phyloP scores from a whole-genome alignment of 176 grass and related monocot genomes.

The Canna indica region DNA sequence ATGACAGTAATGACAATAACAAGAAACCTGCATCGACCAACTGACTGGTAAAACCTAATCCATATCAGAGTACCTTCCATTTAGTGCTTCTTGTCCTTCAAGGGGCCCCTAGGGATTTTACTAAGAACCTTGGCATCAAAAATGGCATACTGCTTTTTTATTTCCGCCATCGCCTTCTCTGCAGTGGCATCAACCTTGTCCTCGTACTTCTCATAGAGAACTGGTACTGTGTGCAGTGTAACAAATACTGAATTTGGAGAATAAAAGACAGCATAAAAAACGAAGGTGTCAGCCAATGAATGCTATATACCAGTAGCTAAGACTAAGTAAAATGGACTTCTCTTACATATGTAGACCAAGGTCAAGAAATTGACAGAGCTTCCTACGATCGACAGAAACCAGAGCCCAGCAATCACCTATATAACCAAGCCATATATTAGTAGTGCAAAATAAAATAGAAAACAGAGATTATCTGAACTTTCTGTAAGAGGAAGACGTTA shows the following conservation, averaged over 20 bases:
- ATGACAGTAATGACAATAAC: background rate
- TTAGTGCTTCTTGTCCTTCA: conserved; percentile 90
- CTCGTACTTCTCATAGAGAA: conserved; percentile 83
- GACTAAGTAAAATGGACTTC: background rate
- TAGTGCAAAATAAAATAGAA: background rate
- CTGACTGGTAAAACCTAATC: background rate
- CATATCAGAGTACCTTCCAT: background rate
- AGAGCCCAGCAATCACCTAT: conserved; percentile 80
- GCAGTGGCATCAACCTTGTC: conserved; percentile 69
- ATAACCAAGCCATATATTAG: background rate
- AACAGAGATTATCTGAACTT: background rate
- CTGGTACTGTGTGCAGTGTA: conserved; percentile 76
- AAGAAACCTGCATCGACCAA: background rate
- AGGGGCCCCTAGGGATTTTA: conserved; percentile 59
- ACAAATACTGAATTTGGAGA: conserved; percentile 48
- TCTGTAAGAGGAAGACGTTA: background rate
- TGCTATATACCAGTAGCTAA: background rate
- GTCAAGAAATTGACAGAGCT: conserved; percentile 85
- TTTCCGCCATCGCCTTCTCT: conserved; percentile 67
- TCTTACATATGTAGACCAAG: conserved; percentile 75
- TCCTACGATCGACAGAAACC: conserved; percentile 73
- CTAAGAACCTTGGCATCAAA: conserved; percentile 78
- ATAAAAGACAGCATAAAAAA: background rate
- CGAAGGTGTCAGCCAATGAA: background rate
- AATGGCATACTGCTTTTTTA: conserved; percentile 63